Base-by-base conservation (phyloP, 106 monocot species). In the Phalaenopsis aphrodite region DNA sequence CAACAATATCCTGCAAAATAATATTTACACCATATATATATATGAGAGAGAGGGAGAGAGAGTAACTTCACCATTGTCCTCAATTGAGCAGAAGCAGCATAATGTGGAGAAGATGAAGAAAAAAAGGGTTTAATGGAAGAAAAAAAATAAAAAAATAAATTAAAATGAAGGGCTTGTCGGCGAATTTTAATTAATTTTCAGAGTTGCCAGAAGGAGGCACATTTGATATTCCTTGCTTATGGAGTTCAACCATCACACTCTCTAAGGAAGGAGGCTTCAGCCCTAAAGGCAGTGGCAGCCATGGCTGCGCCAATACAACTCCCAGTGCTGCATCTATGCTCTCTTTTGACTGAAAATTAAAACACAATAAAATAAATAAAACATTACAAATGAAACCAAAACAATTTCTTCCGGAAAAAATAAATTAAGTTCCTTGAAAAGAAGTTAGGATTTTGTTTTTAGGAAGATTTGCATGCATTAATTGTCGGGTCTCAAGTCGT, bases 261-360 rank as follows among this genome's bases (percentile, higher is more conserved):
- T 96, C 96, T 61, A 88, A 36, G 1, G 96, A 90, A 1, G 96
- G 96, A 46, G 96, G 88, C 85, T 93, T 96, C 75, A 96, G 80
- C 30, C 96, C 96, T 17, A 96, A 88, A 5, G 96, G 96, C 79
- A 96, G 79, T 39, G 93, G 93, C 86, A 79, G 76, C 88, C 90
- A 96, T 88, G 96, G 91, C 81, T 91, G 93, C 47, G 75, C 83
- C 85, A 96, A 80, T 46, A 88, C 96, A 74, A 91, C 96, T 87
- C 93, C 93, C 15, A 96, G 85, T 39, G 91, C 93, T 42, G 87
- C 90, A 48, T 96, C 96, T 76, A 96, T 85, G 84, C 87, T 85
- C 82, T 96, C 96, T 12, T 87, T 93, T 18, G 91, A 88, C 96
- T 96, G 87, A 41, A 76, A 79, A 45, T 45, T 4, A 45, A 45